Conservation (phyloP, 305 asterid species). For the Fraxinus velutina region DNA sequence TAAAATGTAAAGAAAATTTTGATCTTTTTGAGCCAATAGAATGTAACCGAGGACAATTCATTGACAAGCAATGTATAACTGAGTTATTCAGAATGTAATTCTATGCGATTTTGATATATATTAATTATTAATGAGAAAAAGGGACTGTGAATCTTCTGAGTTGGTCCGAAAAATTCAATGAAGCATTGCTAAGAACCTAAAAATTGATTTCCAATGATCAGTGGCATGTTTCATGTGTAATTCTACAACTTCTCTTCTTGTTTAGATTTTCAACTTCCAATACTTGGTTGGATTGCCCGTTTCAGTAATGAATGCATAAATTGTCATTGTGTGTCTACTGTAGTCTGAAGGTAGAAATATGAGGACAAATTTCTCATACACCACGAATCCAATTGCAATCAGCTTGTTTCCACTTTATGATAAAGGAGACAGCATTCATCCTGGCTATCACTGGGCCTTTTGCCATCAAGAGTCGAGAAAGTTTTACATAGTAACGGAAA, state of each 20-base stretch:
- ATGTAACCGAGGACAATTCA: not conserved
- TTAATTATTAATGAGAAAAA: not conserved
- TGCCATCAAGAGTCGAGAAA: too few species aligned
- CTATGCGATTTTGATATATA: not conserved
- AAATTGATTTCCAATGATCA: not conserved
- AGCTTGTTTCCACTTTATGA: not conserved
- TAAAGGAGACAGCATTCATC: not conserved
- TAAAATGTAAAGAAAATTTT: not conserved
- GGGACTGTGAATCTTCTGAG: not conserved
- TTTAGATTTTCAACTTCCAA: not conserved
- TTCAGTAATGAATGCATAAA: not conserved
- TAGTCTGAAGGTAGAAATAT: not conserved
- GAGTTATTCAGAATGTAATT: not conserved
- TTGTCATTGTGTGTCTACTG: not conserved
- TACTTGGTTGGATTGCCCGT: not conserved
- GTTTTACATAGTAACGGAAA: too few species aligned
- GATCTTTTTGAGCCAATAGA: not conserved
- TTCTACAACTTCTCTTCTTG: not conserved
- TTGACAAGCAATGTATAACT: not conserved
- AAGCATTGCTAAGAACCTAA: not conserved
- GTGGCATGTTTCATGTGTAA: not conserved
- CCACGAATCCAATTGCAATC: not conserved
- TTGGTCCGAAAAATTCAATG: not conserved
- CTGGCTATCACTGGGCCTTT: too few species aligned
- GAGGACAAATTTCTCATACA: not conserved